Evolutionary conservation across 495 filamentous ascomycete species (phyloP).

Genomic region (Elasticomyces elasticus): DNA sequence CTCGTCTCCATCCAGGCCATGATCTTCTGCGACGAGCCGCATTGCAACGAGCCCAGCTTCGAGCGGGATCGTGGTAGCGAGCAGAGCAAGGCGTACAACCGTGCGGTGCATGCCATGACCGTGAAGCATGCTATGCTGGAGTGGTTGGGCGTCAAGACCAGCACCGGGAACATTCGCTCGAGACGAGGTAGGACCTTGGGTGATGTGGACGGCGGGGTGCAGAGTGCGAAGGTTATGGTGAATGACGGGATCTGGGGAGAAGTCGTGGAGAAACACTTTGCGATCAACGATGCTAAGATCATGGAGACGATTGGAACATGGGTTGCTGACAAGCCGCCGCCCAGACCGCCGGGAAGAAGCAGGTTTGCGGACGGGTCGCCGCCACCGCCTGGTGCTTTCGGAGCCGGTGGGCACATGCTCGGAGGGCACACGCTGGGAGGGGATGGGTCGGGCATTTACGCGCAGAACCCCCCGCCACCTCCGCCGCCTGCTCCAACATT

Average conservation of each 20-base stretch:
- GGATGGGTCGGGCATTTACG: neutral
- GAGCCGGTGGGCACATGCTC: no score
- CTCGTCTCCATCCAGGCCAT: slow-evolving; percentile 54
- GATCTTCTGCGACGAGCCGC: slow-evolving; percentile 49
- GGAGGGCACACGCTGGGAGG: neutral
- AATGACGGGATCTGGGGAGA: neutral
- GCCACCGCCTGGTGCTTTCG: neutral
- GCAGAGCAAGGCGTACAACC: slow-evolving; percentile 6
- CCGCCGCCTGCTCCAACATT: neutral
- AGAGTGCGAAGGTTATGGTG: neutral
- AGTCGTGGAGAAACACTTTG: neutral
- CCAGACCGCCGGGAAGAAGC: neutral
- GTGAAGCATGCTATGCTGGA: slow-evolving; percentile 16
- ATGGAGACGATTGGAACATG: neutral
- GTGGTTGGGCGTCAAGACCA: slow-evolving; percentile 5
- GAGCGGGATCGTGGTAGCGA: slow-evolving; percentile 21
- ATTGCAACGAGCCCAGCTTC: slow-evolving; percentile 48
- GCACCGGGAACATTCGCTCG: neutral
- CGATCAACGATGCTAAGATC: neutral
- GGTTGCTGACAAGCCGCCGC: neutral
- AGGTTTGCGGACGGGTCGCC: neutral
- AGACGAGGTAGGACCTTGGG: neutral
- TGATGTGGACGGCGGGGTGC: no score
- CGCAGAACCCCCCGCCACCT: neutral
- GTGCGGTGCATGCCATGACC: neutral